Percentiles rank a stretch among this genome's conserved stretches.
Evolutionary conservation across 140 eudicot species (phyloP).

Genomic region (Bidens hawaiensis): DNA sequence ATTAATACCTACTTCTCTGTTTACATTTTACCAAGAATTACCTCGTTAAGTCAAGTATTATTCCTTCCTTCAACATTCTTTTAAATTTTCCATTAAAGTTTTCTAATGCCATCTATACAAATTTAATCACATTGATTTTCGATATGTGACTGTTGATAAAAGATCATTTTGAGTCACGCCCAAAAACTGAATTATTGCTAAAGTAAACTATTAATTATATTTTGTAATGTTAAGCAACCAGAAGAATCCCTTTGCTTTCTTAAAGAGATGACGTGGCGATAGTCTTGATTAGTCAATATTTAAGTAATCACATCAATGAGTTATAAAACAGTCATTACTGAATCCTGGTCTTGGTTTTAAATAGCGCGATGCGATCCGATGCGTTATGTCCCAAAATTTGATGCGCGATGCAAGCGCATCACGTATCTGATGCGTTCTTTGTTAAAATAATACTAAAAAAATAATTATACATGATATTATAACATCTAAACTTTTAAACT

Average conservation of each 20-base stretch:
- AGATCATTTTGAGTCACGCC: slow-evolving; percentile 5
- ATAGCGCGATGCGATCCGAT: too few relatives aligned
- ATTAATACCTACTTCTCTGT: neutral
- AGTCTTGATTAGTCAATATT: slow-evolving; percentile 89
- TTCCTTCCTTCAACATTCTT: slow-evolving; percentile 9
- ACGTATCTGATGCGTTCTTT: too few relatives aligned
- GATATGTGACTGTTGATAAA: neutral
- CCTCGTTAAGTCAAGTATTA: slow-evolving; percentile 79
- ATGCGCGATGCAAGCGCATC: too few relatives aligned
- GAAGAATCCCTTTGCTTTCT: neutral
- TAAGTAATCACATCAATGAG: slow-evolving; percentile 37
- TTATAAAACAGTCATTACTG: too few relatives aligned
- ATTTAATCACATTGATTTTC: neutral
- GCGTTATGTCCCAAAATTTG: too few relatives aligned
- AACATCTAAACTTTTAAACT: too few relatives aligned
- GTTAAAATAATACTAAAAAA: too few relatives aligned
- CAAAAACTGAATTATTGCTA: neutral
- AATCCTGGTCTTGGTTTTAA: too few relatives aligned
- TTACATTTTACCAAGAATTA: neutral
- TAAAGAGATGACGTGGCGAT: slow-evolving; percentile 87
- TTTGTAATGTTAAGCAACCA: too few relatives aligned
- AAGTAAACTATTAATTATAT: neutral
- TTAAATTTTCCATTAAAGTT: neutral
- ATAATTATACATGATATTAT: too few relatives aligned
- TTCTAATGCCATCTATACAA: neutral